These are phyloP conservation scores for Zygosaccharomyces bailii DNA, from an alignment of 805 yeast species.

Conservation along the genomic window DNA sequence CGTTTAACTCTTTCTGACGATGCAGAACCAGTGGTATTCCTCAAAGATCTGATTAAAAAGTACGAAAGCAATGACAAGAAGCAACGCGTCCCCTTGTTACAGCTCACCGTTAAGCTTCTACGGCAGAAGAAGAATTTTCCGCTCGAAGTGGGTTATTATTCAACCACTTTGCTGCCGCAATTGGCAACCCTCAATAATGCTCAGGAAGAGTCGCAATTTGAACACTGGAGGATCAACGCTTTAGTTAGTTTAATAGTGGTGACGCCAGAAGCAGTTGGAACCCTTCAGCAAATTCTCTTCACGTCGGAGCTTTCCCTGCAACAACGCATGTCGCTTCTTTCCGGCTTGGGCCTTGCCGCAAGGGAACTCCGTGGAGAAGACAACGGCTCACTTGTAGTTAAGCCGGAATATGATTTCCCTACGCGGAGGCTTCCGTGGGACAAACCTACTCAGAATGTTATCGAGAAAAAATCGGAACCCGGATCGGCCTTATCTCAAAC, in stretches of 20 bases:
- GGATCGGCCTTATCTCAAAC: constrained; percentile 4
- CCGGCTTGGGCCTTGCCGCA: constrained; percentile 67
- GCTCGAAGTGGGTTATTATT: constrained; percentile 56
- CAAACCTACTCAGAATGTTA: constrained; percentile 11
- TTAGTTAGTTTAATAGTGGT: constrained; percentile 62
- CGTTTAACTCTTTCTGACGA: constrained; percentile 22
- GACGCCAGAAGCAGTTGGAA: constrained; percentile 44
- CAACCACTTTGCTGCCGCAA: constrained; percentile 48
- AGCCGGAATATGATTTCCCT: constrained; percentile 38
- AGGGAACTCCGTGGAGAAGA: constrained; percentile 64
- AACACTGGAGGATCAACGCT: constrained; percentile 59
- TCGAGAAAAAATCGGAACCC: constrained; percentile 1
- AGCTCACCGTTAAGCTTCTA: constrained; percentile 49
- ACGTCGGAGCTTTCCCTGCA: constrained; percentile 79
- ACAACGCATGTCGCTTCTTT: constrained; percentile 65
- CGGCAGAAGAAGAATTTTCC: constrained; percentile 60
- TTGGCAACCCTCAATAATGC: constrained; percentile 55
- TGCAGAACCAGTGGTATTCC: constrained; percentile 52
- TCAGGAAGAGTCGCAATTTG: constrained; percentile 57
- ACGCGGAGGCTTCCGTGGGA: constrained; percentile 35
- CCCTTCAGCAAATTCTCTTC: constrained; percentile 44
- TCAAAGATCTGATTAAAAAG: constrained; percentile 66
- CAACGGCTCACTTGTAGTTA: constrained; percentile 45
- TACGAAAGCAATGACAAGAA: constrained; percentile 44
- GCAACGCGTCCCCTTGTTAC: constrained; percentile 43